A percentile compares a stretch with the other conserved stretches of the same genome.
These are phyloP conservation scores for Phaseolus lunatus DNA, from an alignment of 306 rosid species.

Conservation along the genomic window DNA sequence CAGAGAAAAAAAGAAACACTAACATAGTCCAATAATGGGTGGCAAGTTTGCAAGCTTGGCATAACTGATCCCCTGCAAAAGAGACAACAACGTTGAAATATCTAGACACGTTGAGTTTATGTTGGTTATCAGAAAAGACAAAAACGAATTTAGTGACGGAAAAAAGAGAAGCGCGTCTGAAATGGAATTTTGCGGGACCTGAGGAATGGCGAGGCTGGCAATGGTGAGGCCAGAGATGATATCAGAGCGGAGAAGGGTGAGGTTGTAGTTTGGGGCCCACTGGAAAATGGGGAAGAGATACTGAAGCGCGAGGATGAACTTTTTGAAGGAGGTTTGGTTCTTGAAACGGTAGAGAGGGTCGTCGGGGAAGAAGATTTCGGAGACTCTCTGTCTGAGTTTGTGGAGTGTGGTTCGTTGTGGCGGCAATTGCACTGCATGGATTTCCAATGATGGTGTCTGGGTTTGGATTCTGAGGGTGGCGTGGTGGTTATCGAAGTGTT, in stretches of 20 bases:
- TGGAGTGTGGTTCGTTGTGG: slow-evolving; percentile 59
- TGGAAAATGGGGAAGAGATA: slow-evolving; percentile 78
- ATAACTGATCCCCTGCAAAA: slow-evolving; percentile 90
- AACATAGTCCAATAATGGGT: slow-evolving; percentile 89
- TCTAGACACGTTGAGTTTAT: neutral
- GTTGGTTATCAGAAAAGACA: neutral
- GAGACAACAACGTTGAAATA: neutral
- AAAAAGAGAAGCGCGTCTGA: too few species aligned
- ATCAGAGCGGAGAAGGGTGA: slow-evolving; percentile 71
- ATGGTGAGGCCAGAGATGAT: slow-evolving; percentile 91
- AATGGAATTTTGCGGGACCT: slow-evolving; percentile 50
- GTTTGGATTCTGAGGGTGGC: slow-evolving; percentile 46
- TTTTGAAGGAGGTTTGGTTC: slow-evolving; percentile 60
- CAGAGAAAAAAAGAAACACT: slow-evolving; percentile 37
- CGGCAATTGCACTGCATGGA: slow-evolving; percentile 75
- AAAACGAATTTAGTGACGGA: neutral
- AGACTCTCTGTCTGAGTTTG: slow-evolving; percentile 68
- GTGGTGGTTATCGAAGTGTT: slow-evolving; percentile 60
- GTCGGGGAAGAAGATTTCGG: slow-evolving; percentile 89
- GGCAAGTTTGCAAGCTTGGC: slow-evolving; percentile 98
- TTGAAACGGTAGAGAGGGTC: slow-evolving; percentile 82
- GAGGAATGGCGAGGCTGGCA: slow-evolving; percentile 97
- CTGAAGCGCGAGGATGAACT: slow-evolving; percentile 66
- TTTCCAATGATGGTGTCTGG: slow-evolving; percentile 48
- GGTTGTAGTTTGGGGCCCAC: slow-evolving; percentile 76